A percentile compares a stretch with the other conserved stretches of the same genome.
Conservation (phyloP, 2,329 filamentous ascomycete genomes). For the Arthroderma sp. region DNA sequence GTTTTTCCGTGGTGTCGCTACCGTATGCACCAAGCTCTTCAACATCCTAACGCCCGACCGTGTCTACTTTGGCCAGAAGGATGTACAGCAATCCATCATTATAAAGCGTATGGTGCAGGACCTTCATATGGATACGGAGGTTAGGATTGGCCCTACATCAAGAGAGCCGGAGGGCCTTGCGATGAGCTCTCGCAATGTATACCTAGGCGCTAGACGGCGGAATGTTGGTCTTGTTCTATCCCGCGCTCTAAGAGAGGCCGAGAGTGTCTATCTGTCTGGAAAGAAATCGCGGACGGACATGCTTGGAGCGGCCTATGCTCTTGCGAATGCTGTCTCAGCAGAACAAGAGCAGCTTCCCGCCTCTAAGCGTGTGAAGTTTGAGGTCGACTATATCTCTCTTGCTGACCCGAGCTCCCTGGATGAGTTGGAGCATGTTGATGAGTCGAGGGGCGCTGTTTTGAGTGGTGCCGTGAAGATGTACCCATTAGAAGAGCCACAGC, state of each 20-base stretch:
- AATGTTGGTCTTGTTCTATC: constrained; percentile 60
- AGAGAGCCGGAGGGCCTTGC: constrained; percentile 74
- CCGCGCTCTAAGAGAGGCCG: constrained; percentile 57
- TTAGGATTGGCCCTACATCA: constrained; percentile 62
- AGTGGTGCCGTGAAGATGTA: constrained; percentile 88
- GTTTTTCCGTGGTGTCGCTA: constrained; percentile 93
- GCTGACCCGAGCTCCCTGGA: constrained; percentile 74
- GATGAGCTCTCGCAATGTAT: constrained; percentile 86
- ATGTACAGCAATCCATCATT: constrained; percentile 89
- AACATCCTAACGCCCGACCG: constrained; percentile 66
- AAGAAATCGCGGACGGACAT: constrained; percentile 51
- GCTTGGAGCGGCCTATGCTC: constrained; percentile 55
- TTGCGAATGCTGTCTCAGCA: constrained; percentile 44
- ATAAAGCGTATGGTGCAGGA: constrained; percentile 78
- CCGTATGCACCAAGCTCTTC: constrained; percentile 89
- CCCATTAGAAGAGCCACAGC: constrained; percentile 56
- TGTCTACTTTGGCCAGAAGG: constrained; percentile 94
- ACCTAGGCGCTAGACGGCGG: constrained; percentile 66
- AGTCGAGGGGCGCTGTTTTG: constrained; percentile 61
- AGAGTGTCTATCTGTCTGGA: constrained; percentile 49
- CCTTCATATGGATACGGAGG: constrained; percentile 64
- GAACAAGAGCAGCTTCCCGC: constrained; percentile 52
- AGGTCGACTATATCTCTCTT: constrained; percentile 86
- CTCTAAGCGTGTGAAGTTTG: constrained; percentile 55
- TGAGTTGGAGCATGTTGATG: constrained; percentile 62